phyloP scores from a whole-genome alignment of 2,329 filamentous ascomycete species.

The Dactylellina haptotyla region DNA sequence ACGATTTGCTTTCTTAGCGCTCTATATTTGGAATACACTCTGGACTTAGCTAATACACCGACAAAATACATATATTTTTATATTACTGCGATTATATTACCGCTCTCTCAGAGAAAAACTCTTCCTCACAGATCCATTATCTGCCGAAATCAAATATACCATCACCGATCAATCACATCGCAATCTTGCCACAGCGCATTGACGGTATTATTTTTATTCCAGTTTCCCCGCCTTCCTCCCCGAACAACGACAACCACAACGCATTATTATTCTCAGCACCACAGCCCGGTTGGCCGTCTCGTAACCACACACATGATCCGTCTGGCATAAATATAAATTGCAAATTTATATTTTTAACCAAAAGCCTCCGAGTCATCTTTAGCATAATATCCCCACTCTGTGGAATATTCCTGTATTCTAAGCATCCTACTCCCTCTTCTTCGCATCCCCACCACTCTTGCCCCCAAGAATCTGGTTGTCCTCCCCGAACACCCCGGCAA shows the following conservation, averaged over 20 bases:
- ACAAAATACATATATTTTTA: slow-evolving; percentile 10
- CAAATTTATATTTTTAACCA: slow-evolving; percentile 35
- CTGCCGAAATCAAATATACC: neutral
- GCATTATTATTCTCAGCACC: too few relatives aligned
- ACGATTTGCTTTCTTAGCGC: slow-evolving; percentile 23
- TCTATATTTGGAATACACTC: slow-evolving; percentile 49
- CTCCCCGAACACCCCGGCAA: slow-evolving; percentile 31
- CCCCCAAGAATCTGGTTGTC: slow-evolving; percentile 11
- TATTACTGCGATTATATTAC: slow-evolving; percentile 13
- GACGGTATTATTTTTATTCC: too few relatives aligned
- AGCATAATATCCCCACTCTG: too few relatives aligned
- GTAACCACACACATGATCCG: too few relatives aligned
- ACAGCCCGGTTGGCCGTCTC: too few relatives aligned
- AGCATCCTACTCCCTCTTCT: slow-evolving; percentile 21
- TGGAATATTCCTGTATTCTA: neutral
- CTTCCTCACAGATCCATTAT: neutral
- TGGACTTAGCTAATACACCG: neutral
- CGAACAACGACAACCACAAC: too few relatives aligned
- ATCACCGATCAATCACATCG: too few relatives aligned
- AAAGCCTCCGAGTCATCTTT: too few relatives aligned
- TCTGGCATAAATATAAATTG: too few relatives aligned
- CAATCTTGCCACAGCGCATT: too few relatives aligned
- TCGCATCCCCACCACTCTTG: slow-evolving; percentile 1
- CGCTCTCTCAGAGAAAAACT: slow-evolving; percentile 1
- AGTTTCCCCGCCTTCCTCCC: too few relatives aligned